Conservation (phyloP, 495 filamentous ascomycete genomes). For the Trichoderma virens region DNA sequence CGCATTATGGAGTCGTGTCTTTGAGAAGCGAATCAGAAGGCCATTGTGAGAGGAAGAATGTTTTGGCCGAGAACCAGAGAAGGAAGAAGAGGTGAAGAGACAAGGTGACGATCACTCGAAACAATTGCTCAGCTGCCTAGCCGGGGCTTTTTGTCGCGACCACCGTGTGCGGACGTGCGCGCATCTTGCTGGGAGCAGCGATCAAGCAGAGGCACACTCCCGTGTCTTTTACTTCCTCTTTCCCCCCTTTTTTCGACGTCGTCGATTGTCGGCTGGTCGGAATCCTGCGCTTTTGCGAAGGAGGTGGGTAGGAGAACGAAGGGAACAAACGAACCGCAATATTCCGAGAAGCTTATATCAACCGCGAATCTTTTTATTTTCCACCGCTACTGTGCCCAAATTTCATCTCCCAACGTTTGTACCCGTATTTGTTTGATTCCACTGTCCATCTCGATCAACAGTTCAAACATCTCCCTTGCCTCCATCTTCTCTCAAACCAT, state of each 20-base stretch:
- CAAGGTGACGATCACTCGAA: neutral
- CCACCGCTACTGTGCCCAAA: neutral
- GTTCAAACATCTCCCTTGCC: neutral
- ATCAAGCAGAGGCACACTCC: neutral
- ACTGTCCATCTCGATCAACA: neutral
- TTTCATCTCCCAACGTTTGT: neutral
- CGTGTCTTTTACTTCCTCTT: too few species aligned
- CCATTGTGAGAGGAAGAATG: neutral
- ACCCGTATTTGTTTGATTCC: neutral
- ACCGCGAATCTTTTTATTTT: neutral
- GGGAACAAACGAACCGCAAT: neutral
- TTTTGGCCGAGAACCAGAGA: neutral
- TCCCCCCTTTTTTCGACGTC: too few species aligned
- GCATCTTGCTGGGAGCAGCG: neutral
- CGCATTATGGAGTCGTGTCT: neutral
- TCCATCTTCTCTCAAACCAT: neutral
- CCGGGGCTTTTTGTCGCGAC: neutral
- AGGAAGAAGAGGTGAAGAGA: neutral
- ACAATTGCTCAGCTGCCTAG: neutral
- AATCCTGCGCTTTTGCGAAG: too few species aligned
- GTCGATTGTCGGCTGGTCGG: too few species aligned
- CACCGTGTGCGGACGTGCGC: slow-evolving; percentile 5
- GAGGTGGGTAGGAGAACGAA: too few species aligned
- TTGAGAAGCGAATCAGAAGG: neutral
- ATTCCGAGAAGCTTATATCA: neutral